Conservation (phyloP, 768 basidiomycete genomes). For the Pisolithus orientalis region DNA sequence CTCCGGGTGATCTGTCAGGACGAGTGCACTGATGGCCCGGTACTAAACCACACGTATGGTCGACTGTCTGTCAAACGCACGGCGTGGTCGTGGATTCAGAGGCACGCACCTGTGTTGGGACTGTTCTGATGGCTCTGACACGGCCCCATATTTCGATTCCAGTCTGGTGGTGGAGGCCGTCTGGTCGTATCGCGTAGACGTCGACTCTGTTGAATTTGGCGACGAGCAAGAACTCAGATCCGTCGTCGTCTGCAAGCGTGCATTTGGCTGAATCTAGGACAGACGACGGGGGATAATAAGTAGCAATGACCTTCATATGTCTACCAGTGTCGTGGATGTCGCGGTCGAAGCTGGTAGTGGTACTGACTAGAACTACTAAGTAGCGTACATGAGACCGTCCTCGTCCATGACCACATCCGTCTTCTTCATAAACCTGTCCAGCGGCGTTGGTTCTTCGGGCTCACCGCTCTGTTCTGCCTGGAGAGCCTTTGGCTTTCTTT, state of each 20-base stretch:
- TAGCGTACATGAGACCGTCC: conserved; percentile 53
- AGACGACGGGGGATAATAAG: conserved; percentile 73
- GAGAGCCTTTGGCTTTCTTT: conserved; percentile 35
- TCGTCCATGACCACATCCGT: conserved; percentile 47
- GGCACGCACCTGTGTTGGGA: conserved; percentile 47
- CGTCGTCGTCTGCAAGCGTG: conserved; percentile 41
- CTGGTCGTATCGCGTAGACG: conserved; percentile 56
- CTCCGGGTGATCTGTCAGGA: conserved; percentile 72
- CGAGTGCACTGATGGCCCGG: conserved; percentile 42
- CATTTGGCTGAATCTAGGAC: conserved; percentile 67
- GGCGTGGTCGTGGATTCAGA: conserved; percentile 3
- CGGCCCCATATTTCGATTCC: conserved; percentile 65
- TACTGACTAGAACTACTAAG: conserved; percentile 12
- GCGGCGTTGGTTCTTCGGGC: conserved; percentile 32
- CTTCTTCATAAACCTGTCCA: conserved; percentile 45
- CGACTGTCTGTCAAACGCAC: not conserved
- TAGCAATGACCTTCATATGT: conserved; percentile 55
- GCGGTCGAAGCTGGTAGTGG: too few species aligned
- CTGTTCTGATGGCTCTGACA: conserved; percentile 47
- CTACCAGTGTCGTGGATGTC: too few species aligned
- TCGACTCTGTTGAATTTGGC: conserved; percentile 63
- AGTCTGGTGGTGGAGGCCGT: conserved; percentile 57
- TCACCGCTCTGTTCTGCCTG: conserved; percentile 9
- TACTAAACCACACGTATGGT: conserved; percentile 7
- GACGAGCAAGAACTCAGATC: conserved; percentile 59